phyloP scores from a whole-genome alignment of 164 flowering plant species.

The Euptelea pleiosperma region DNA sequence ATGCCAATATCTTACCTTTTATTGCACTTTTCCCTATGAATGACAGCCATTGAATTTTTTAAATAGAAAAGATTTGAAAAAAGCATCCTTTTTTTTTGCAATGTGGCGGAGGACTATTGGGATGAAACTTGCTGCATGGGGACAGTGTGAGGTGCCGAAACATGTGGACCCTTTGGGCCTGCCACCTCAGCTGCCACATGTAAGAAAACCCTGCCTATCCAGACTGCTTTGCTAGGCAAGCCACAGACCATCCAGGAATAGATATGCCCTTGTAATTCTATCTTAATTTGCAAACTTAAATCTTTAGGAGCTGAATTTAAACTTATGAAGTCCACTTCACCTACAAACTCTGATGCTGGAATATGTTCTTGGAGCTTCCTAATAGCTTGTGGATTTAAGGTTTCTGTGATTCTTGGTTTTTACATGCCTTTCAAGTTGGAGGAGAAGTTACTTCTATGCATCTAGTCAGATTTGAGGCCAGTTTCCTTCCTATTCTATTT shows the following conservation, averaged over 20 bases:
- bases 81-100: background rate
- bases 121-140: background rate
- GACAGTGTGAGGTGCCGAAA: background rate
- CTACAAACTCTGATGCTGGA: no score
- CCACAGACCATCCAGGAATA: no score
- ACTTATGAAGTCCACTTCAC: no score
- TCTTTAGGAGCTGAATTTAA: no score
- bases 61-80: background rate
- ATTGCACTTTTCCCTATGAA: background rate
- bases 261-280: no score
- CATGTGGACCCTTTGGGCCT: no score
- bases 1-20: background rate
- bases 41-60: background rate
- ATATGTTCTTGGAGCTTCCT: background rate
- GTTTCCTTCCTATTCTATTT: constrained; percentile 1
- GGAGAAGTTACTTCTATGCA: background rate
- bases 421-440: background rate
- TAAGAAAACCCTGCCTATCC: no score
- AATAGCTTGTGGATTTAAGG: background rate
- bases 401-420: no score
- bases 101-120: no score
- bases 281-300: no score
- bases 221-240: no score
- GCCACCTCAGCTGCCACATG: no score
- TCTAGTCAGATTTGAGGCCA: background rate